Conservation (phyloP, 495 filamentous ascomycete species). For the Podospora didyma region DNA sequence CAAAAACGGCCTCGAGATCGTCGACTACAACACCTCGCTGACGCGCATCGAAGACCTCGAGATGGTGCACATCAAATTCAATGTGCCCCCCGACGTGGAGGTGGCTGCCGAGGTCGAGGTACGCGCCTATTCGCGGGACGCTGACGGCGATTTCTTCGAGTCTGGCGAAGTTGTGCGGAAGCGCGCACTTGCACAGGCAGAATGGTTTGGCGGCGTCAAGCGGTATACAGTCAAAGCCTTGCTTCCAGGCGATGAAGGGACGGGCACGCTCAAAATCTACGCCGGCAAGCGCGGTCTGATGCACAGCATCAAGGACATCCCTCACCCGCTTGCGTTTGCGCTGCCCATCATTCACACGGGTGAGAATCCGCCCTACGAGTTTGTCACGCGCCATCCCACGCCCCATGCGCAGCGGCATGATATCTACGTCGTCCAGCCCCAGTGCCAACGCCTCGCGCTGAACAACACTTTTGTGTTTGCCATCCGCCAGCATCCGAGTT, state of each 20-base stretch:
- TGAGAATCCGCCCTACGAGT: conserved; percentile 89
- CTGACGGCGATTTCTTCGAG: conserved; percentile 89
- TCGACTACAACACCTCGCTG: conserved; percentile 87
- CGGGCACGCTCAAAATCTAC: conserved; percentile 85
- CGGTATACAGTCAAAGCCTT: conserved; percentile 90
- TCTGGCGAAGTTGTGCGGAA: conserved; percentile 84
- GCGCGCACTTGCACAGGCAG: conserved; percentile 81
- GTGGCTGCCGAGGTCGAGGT: conserved; percentile 91
- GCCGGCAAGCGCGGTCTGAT: conserved; percentile 91
- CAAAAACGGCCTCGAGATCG: conserved; percentile 69
- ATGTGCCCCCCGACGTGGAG: conserved; percentile 85
- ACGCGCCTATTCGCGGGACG: conserved; percentile 70
- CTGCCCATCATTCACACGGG: conserved; percentile 87
- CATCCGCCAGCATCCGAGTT: conserved; percentile 86
- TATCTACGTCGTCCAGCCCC: conserved; percentile 92
- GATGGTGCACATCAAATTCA: conserved; percentile 81
- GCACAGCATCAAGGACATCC: conserved; percentile 92
- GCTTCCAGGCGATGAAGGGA: conserved; percentile 83
- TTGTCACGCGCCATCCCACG: conserved; percentile 88
- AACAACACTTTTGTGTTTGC: conserved; percentile 99
- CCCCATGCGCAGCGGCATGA: conserved; percentile 96
- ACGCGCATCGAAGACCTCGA: conserved; percentile 86
- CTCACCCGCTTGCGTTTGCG: conserved; percentile 86
- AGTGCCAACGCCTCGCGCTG: conserved; percentile 77
- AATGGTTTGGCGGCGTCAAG: conserved; percentile 84